Evolutionary conservation across 1,284 basidiomycete genomes (phyloP).

Genomic region (Trichosporon sp.): DNA sequence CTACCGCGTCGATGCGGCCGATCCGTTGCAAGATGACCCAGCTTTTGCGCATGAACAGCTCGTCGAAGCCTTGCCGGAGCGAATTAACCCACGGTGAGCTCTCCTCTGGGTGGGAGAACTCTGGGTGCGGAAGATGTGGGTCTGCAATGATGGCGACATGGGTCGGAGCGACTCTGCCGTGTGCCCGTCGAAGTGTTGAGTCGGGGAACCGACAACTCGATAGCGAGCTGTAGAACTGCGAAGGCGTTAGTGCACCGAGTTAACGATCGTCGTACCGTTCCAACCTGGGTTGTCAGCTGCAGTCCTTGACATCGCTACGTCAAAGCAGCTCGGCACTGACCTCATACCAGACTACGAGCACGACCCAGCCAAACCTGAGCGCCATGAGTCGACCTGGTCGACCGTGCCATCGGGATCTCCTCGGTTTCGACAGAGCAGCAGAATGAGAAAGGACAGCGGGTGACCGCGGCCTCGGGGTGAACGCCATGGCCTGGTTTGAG

Average conservation of each 20-base stretch:
- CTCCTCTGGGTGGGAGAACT: constrained; percentile 49
- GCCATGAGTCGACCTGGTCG: constrained; percentile 39
- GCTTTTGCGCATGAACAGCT: constrained; percentile 65
- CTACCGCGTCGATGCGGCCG: constrained; percentile 62
- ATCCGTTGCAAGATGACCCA: constrained; percentile 61
- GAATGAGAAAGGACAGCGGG: neutral
- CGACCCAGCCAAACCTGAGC: constrained; percentile 57
- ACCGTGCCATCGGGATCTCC: constrained; percentile 27
- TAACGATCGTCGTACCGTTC: constrained; percentile 34
- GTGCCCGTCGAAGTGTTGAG: constrained; percentile 24
- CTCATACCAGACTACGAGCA: constrained; percentile 67
- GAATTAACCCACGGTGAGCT: constrained; percentile 41
- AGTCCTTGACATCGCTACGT: constrained; percentile 14
- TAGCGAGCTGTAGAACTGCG: constrained; percentile 45
- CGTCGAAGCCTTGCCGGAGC: constrained; percentile 56
- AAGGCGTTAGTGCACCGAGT: neutral
- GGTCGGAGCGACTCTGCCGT: constrained; percentile 43
- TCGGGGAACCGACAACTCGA: constrained; percentile 48
- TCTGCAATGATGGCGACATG: constrained; percentile 71
- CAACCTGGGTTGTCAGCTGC: constrained; percentile 27
- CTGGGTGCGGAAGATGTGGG: constrained; percentile 63
- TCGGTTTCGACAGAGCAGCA: neutral
- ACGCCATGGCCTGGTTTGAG: constrained; percentile 5
- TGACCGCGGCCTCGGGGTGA: neutral
- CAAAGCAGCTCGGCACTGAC: constrained; percentile 43